Percentiles rank a stretch among this genome's conserved stretches.
Conservation (phyloP, 2,329 filamentous ascomycete species). For the Escovopsis sp. region DNA sequence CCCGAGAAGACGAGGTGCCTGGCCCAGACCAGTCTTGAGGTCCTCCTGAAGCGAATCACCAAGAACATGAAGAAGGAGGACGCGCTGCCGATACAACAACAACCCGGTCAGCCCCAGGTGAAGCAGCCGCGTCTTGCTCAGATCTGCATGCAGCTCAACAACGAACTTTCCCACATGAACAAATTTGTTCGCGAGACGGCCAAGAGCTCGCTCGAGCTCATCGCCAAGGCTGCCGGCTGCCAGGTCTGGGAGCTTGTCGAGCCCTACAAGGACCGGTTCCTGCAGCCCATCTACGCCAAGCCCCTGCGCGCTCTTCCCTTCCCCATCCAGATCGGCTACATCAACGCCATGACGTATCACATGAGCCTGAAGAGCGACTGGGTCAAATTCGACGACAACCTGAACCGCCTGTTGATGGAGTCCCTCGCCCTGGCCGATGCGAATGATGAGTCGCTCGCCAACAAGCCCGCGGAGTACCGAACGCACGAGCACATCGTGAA, state of each 20-base stretch:
- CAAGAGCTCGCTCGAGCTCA: conserved; percentile 62
- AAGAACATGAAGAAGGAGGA: conserved; percentile 71
- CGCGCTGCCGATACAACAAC: conserved; percentile 21
- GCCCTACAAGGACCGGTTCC: conserved; percentile 75
- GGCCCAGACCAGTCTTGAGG: conserved; percentile 69
- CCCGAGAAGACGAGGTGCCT: conserved; percentile 76
- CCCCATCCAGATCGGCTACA: conserved; percentile 90
- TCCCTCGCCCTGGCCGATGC: conserved; percentile 88
- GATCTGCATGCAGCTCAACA: conserved; percentile 72
- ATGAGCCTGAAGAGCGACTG: conserved; percentile 79
- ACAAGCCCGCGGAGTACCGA: conserved; percentile 86
- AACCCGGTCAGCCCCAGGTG: conserved; percentile 27
- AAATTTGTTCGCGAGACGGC: conserved; percentile 82
- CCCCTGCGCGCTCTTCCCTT: conserved; percentile 86
- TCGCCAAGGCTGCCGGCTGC: conserved; percentile 62
- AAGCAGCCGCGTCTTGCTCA: conserved; percentile 50
- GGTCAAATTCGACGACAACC: conserved; percentile 77
- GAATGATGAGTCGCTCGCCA: conserved; percentile 77
- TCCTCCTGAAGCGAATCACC: conserved; percentile 64
- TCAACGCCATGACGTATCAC: conserved; percentile 94
- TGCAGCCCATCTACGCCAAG: conserved; percentile 91
- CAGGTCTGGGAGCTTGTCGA: conserved; percentile 79
- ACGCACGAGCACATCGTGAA: conserved; percentile 93
- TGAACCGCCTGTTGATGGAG: conserved; percentile 84
- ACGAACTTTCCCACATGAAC: conserved; percentile 89